These are phyloP conservation scores for Amorphotheca resinae DNA, from an alignment of 495 filamentous ascomycete genomes.

Conservation along the genomic window DNA sequence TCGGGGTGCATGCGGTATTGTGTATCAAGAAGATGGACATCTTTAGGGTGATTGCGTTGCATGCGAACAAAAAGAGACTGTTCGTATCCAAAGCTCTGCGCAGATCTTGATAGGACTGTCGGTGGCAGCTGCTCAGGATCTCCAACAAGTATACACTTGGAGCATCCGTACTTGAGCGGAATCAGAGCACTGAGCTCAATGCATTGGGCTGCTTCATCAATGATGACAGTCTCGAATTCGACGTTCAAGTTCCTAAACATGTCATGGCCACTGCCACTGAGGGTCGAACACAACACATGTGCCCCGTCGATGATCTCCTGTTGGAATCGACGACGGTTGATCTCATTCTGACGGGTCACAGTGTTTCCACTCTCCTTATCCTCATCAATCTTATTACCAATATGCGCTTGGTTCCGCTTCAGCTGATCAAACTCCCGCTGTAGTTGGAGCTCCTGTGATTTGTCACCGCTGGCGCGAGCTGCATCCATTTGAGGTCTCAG, in stretches of 20 bases:
- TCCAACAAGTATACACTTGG: constrained; percentile 93
- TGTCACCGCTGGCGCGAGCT: constrained; percentile 49
- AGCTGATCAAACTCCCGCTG: constrained; percentile 67
- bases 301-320: constrained; percentile 83
- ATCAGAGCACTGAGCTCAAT: constrained; percentile 95
- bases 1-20: constrained; percentile 99
- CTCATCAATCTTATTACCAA: constrained; percentile 72
- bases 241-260: constrained; percentile 93
- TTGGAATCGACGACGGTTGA: constrained; percentile 71
- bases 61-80: constrained; percentile 97
- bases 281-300: constrained; percentile 87
- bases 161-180: constrained; percentile 92
- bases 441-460: constrained; percentile 41
- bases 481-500: constrained; percentile 58
- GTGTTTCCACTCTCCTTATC: constrained; percentile 74
- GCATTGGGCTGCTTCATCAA: constrained; percentile 96
- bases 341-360: constrained; percentile 64
- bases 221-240: constrained; percentile 96
- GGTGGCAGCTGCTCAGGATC: constrained; percentile 96
- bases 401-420: constrained; percentile 55
- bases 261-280: constrained; percentile 92
- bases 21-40: constrained; percentile 89
- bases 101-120: constrained; percentile 87
- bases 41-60: constrained; percentile 77
- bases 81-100: constrained; percentile 87